phyloP scores from a whole-genome alignment of 768 basidiomycete genomes.

The Dictyophora rubrovolvata region DNA sequence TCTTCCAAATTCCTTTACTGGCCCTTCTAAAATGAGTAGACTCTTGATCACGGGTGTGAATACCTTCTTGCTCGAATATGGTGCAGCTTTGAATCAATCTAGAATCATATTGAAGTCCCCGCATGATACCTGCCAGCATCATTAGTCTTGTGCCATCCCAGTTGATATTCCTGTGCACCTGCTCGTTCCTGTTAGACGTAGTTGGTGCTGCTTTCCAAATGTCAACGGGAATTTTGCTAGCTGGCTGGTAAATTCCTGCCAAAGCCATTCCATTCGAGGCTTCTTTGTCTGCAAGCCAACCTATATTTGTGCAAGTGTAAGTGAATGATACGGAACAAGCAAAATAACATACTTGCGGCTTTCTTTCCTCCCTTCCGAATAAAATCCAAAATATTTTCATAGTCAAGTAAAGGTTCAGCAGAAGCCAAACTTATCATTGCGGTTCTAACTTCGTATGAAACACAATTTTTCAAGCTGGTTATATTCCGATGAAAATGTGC shows the following conservation, averaged over 20 bases:
- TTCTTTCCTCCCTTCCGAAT: slow-evolving; percentile 17
- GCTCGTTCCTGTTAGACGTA: slow-evolving; percentile 19
- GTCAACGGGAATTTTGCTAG: slow-evolving; percentile 19
- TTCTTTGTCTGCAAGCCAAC: slow-evolving; percentile 21
- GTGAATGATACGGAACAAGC: not conserved
- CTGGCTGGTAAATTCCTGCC: slow-evolving; percentile 19
- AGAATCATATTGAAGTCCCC: slow-evolving; percentile 10
- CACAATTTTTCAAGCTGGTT: slow-evolving; percentile 7
- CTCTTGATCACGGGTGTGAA: not conserved
- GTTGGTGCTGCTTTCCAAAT: slow-evolving; percentile 20
- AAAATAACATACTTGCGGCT: slow-evolving; percentile 13
- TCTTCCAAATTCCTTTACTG: not conserved
- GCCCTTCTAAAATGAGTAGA: not conserved
- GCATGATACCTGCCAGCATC: slow-evolving; percentile 18
- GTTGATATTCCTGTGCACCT: slow-evolving; percentile 18
- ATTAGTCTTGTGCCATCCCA: slow-evolving; percentile 19
- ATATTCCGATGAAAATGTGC: slow-evolving; percentile 18
- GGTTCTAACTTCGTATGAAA: slow-evolving; percentile 1
- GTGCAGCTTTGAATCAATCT: not conserved
- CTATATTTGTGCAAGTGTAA: slow-evolving; percentile 11
- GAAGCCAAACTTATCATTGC: slow-evolving; percentile 22
- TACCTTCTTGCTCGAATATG: not conserved
- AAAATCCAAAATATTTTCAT: slow-evolving; percentile 11
- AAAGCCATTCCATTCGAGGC: slow-evolving; percentile 14
- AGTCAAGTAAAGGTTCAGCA: slow-evolving; percentile 12